Evolutionary conservation across 345 rosid genomes (phyloP), one percentile per base, ranked within the genome.

Genomic region (Gossypium longicalyx): DNA sequence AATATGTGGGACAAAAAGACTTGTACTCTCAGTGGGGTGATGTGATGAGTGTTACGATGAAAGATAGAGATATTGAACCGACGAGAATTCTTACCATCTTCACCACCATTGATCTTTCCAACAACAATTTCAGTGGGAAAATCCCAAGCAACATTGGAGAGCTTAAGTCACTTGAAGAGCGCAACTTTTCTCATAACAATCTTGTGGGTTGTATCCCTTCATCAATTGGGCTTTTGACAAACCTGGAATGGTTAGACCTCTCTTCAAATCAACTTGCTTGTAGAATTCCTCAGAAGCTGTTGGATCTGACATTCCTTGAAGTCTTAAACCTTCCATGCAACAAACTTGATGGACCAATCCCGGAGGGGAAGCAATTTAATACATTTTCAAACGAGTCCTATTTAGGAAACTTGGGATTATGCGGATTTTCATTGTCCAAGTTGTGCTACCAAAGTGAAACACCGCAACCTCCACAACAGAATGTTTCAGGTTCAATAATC

Each of bases 91-190:
- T 56, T 56, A 19, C 27, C 60, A 20, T 56, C 11, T 20, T 82
- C 34, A 76, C 80, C 65, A 16, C 74, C 38, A 75, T 78, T 25
- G 76, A 80, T 38, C 15, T 77, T 7, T 80, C 80, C 22, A 62
- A 41, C 69, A 80, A 80, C 22, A 29, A 41, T 7, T 80, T 74
- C 41, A 45, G 2, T 11, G 58, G 22, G 11, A 27, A 34, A 9
- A 61, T 61, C 15, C 44, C 66, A 6, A 60, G 9, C 16, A 13
- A 12, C 43, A 60, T 60, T 27, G 43, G 65, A 25, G 2, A 60
- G 43, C 43, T 27, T 15, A 25, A 27, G 43, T 60, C n/a, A 0
- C 65, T 60, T 27, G 29, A 7, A 60, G 9, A 41, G 3, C 65
- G 15, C 43, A 60, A 60, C 43, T 60, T 56, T 19, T 56, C 60